phyloP scores from a whole-genome alignment of 352 stramenopile species.

The Globisporangium cystogenes region DNA sequence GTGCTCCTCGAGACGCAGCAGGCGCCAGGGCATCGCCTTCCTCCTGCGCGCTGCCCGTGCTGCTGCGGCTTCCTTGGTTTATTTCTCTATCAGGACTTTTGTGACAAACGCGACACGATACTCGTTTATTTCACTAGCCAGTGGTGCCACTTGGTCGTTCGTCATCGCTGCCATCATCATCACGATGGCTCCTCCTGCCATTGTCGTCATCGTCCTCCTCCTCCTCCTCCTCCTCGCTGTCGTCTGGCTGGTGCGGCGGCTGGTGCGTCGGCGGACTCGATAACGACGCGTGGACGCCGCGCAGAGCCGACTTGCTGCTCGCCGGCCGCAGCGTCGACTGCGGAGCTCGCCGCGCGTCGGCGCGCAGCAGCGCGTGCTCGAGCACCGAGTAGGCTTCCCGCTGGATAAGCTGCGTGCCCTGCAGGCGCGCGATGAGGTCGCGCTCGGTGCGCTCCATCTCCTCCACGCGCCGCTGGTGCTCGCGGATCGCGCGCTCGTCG shows the following conservation, averaged over 20 bases:
- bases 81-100: too few relatives aligned
- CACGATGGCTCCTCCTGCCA: too few relatives aligned
- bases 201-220: too few relatives aligned
- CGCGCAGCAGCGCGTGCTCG: constrained; percentile 55
- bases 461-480: constrained; percentile 45
- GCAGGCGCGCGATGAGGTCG: constrained; percentile 55
- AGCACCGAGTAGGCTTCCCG: constrained; percentile 67
- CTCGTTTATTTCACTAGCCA: too few relatives aligned
- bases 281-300: not conserved
- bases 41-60: not conserved
- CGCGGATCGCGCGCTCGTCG: constrained; percentile 51
- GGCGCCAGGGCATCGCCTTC: constrained; percentile 12
- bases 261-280: not conserved
- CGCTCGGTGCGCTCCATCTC: constrained; percentile 66
- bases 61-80: too few relatives aligned
- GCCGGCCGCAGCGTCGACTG: too few relatives aligned
- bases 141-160: too few relatives aligned
- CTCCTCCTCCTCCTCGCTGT: not conserved
- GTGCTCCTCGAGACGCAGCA: constrained; percentile 49
- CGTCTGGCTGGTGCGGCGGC: not conserved
- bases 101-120: too few relatives aligned
- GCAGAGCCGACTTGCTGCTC: not conserved
- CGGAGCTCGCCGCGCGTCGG: constrained; percentile 12
- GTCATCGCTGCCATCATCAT: too few relatives aligned
- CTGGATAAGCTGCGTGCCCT: constrained; percentile 70